A percentile compares a stretch with the other conserved stretches of the same genome.
Evolutionary conservation across 2,329 filamentous ascomycete species (phyloP).

Genomic region (Cladosporium sp.): DNA sequence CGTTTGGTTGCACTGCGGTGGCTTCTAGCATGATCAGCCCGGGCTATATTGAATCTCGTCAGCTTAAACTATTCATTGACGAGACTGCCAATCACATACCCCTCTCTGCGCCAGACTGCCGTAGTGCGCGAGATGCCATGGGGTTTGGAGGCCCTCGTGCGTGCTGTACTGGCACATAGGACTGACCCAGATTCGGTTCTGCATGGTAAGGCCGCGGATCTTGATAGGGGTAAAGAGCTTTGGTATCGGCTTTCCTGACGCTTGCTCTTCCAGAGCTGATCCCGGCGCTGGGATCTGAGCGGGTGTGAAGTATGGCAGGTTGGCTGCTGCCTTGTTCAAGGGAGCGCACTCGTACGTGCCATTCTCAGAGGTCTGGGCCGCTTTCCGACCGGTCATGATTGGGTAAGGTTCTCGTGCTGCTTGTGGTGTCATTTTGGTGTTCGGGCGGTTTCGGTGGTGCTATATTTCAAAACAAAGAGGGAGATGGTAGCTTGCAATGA

Average conservation of each 20-base stretch:
- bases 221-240: conserved; percentile 61
- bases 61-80: not conserved
- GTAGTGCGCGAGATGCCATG: conserved; percentile 19
- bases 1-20: conserved; percentile 70
- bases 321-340: conserved; percentile 19
- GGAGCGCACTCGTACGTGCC: not conserved
- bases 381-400: not conserved
- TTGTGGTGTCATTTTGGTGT: not conserved
- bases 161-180: conserved; percentile 69
- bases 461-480: no score
- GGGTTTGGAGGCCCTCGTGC: conserved; percentile 71
- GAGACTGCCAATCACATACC: not conserved
- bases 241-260: conserved; percentile 43
- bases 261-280: conserved; percentile 46
- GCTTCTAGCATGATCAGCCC: conserved; percentile 77
- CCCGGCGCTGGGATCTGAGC: conserved; percentile 48
- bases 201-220: conserved; percentile 59
- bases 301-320: conserved; percentile 51
- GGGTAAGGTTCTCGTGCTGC: not conserved
- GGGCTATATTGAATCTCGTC: conserved; percentile 39
- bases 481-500: not conserved
- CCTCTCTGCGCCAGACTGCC: conserved; percentile 73
- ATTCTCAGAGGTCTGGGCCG: not conserved
- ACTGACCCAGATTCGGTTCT: conserved; percentile 64
- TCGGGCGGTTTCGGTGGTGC: no score